Percentiles rank a stretch among this genome's conserved stretches.
Evolutionary conservation across 139 green algal species (phyloP).

Genomic region (Chlorokybus atmophyticus): DNA sequence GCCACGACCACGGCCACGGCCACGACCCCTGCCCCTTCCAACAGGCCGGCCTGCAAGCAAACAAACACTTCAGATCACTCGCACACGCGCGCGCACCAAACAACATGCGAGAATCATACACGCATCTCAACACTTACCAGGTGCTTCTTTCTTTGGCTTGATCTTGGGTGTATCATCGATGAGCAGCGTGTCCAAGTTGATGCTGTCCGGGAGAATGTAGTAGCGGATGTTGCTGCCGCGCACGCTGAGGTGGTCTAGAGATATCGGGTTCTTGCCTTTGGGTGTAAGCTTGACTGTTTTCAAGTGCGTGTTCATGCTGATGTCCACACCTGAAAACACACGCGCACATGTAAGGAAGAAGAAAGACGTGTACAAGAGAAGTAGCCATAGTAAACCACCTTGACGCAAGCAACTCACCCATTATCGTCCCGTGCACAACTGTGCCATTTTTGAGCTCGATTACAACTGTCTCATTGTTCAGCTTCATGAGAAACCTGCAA

Average conservation of each 20-base stretch:
- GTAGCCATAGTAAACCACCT: not conserved
- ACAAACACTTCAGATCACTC: too few relatives aligned
- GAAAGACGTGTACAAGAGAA: too few relatives aligned
- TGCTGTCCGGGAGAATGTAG: conserved; percentile 90
- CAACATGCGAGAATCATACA: too few relatives aligned
- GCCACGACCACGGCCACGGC: too few relatives aligned
- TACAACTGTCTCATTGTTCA: conserved; percentile 91
- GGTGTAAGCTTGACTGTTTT: conserved; percentile 90
- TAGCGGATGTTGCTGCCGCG: conserved; percentile 80
- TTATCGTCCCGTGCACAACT: conserved; percentile 83
- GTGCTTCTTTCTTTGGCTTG: conserved; percentile 48
- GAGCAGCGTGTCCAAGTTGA: conserved; percentile 97
- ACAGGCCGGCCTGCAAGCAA: too few relatives aligned
- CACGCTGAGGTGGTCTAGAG: conserved; percentile 77
- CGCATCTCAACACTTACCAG: conserved; percentile 11
- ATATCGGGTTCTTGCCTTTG: conserved; percentile 74
- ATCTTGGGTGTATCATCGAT: conserved; percentile 91
- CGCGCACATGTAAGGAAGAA: too few relatives aligned
- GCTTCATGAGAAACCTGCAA: conserved; percentile 93
- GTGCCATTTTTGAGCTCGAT: conserved; percentile 98
- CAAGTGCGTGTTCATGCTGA: conserved; percentile 99
- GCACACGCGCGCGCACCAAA: too few relatives aligned
- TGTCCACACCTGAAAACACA: conserved; percentile 91
- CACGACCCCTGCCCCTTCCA: too few relatives aligned
- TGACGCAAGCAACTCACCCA: conserved; percentile 5